Base-by-base conservation (phyloP, 371 early-diverging fungal species). In the Zychaea mexicana region DNA sequence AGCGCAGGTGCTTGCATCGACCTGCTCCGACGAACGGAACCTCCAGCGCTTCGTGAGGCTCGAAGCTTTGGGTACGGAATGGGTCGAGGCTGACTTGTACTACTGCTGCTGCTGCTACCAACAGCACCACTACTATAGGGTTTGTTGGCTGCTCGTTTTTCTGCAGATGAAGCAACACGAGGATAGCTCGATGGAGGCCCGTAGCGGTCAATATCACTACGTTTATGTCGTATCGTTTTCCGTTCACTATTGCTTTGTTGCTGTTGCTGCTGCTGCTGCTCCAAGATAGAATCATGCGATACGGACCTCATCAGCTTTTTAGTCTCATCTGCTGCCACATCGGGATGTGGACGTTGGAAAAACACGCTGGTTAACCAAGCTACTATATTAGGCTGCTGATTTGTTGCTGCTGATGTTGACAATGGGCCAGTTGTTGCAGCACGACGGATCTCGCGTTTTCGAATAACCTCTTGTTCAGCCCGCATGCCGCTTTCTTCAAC, bases 401-500 rank as follows among this genome's bases (percentile, higher is more conserved):
- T 21, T 4, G n/a, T 42, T 1, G 15, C 5, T 42, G n/a, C 3
- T 13, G n/a, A 3, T 7, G 42, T 42, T 42, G 15, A 4, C n/a
- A 15, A 7, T 13, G 31, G 5, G 28, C 30, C 17, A n/a, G 22
- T 26, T 24, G 10, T 54, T 52, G 47, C 24, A 30, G 62, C 32
- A 2, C 57, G 38, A 33, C 61, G 13, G 24, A 55, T 64, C 13
- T 69, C 62, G 0, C 69, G 57, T 24, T 74, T 81, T 12, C 72
- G 72, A 38, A 72, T 36, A 24, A 87, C 68, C 47, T 84, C 87
- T 67, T 82, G 73, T 33, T 85, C 86, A 1, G 82, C 76, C 30
- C 72, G 75, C 19, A 71, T 69, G 7, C 79, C 82, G 42, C 71
- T 84, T 57, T 85, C 79, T 30, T 83, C 81, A 15, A 92, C 84